phyloP scores from a whole-genome alignment of 148 eudicot genomes.

The Cornus suecica region DNA sequence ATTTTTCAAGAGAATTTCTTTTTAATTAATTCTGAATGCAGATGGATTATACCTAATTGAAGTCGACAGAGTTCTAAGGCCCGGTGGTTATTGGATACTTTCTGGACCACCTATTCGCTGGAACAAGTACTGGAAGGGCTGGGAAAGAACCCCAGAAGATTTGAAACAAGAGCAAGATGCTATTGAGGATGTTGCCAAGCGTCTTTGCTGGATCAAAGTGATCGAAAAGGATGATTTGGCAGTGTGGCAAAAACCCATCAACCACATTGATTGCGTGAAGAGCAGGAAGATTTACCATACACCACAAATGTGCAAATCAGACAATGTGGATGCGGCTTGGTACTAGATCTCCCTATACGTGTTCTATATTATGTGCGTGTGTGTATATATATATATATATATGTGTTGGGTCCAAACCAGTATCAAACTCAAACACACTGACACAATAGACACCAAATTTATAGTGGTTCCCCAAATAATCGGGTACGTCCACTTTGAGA shows the following conservation, averaged over 20 bases:
- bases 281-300: constrained; percentile 28
- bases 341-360: too few species aligned
- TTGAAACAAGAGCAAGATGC: constrained; percentile 81
- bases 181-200: constrained; percentile 67
- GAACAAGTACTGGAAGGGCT: constrained; percentile 85
- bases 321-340: constrained; percentile 73
- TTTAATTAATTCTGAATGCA: constrained; percentile 16
- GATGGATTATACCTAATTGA: constrained; percentile 85
- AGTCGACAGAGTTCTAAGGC: constrained; percentile 86
- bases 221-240: constrained; percentile 75
- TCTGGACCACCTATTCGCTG: constrained; percentile 97
- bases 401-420: too few species aligned
- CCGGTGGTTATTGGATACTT: constrained; percentile 98
- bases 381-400: too few species aligned
- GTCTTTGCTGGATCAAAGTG: constrained; percentile 87
- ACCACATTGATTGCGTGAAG: constrained; percentile 66
- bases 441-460: too few species aligned
- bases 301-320: constrained; percentile 56
- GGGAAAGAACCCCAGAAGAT: constrained; percentile 90
- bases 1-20: too few species aligned
- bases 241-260: constrained; percentile 85
- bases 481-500: too few species aligned
- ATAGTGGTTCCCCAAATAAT: too few species aligned
- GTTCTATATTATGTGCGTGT: too few species aligned
- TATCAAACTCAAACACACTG: too few species aligned